Percentiles rank a stretch among this genome's conserved stretches.
phyloP scores from a whole-genome alignment of 495 filamentous ascomycete genomes.

The Stereocaulon alpinum region DNA sequence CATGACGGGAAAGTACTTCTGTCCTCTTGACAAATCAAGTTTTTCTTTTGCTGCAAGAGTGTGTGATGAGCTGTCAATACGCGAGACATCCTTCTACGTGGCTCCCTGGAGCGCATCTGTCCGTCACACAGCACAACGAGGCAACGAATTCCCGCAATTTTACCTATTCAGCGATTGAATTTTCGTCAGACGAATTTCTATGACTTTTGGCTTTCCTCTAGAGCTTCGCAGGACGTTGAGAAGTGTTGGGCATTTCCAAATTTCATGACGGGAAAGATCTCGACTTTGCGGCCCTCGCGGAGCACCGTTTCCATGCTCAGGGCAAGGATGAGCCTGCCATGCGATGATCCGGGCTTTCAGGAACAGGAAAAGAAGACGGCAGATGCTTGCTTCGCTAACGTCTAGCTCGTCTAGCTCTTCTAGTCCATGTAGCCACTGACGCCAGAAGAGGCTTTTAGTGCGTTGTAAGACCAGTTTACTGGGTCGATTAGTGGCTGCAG shows the following conservation, averaged over 20 bases:
- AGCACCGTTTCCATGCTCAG: no score
- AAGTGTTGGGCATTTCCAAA: neutral
- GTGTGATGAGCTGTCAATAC: constrained; percentile 9
- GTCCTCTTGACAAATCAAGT: constrained; percentile 7
- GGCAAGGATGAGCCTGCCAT: neutral
- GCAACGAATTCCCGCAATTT: neutral
- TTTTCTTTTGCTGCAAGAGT: neutral
- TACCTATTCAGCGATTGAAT: neutral
- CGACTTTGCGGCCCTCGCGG: neutral
- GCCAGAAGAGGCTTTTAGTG: neutral
- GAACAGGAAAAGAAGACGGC: constrained; percentile 16
- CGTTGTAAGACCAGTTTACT: neutral
- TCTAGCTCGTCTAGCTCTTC: neutral
- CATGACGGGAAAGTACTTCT: neutral
- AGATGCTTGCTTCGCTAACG: neutral
- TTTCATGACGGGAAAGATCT: neutral
- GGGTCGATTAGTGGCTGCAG: neutral
- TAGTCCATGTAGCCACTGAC: neutral
- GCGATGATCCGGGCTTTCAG: constrained; percentile 5
- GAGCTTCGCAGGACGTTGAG: neutral
- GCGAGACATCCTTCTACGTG: constrained; percentile 4
- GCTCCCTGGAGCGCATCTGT: constrained; percentile 12
- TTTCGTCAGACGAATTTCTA: neutral
- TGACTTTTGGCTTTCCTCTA: neutral
- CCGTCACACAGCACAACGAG: neutral